Base-by-base conservation (phyloP, 2,329 filamentous ascomycete species). In the Alternaria sp. region DNA sequence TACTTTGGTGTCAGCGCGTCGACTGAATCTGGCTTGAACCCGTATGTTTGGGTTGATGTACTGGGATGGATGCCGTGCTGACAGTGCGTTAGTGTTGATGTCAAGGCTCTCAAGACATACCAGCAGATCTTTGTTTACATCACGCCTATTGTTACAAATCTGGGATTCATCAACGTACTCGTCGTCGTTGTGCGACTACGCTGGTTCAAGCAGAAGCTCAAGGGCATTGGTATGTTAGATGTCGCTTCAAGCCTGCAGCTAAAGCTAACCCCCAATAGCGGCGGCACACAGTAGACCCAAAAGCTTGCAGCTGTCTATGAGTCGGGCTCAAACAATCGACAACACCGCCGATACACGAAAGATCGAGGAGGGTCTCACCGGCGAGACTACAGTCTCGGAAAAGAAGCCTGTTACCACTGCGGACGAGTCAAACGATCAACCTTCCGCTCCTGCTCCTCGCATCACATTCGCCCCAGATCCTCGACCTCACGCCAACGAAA, bases 161-260 rank as follows among this genome's bases (percentile, higher is more conserved):
- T 79, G 19, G 81, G 81, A 49, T 79, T 80, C 60, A 80, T 81
- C 51, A 79, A 81, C 43, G 76, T 91, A 1, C 90, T 88, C 44
- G 93, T 99, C 44, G 96, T 99, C 7, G 94, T 97, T 70, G 86
- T 98, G 12, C 91, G 96, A 23, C 84, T 99, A 2, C 97, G 97
- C 80, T 99, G 95, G 95, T 99, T 99, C 76, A 94, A 98, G 80
- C 97, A 96, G 80, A 89, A 93, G 7, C 97, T 99, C 76, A 91
- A 97, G 76, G 86, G 92, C 71, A 87, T 97, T 67, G 93, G 91
- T 62, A 50, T n/a, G 44, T 49, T 36, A 9, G 10, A 10, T 5
- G 5, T 6, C 26, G 19, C 13, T 13, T 21, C 23, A 13, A 6
- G 13, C 32, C 44, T 44, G 3, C 25, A 13, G 19, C 8, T 13